Evolutionary conservation across 2,329 filamentous ascomycete species (phyloP).

Genomic region (Dactylellina drechsleri): DNA sequence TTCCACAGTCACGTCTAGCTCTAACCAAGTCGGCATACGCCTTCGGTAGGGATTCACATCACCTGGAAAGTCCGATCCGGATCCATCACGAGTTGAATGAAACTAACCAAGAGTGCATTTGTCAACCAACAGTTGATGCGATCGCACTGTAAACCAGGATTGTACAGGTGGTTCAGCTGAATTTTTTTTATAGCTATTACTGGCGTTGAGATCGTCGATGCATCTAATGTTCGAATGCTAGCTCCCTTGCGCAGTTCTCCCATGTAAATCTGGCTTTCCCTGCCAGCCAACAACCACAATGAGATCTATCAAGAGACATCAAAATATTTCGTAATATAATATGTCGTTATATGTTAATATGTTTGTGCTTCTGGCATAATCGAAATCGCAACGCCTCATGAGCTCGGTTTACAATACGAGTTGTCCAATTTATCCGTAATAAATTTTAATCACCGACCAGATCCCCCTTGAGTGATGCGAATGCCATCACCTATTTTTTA

Average conservation of each 20-base stretch:
- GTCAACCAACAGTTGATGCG: too few species aligned
- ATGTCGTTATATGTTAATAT: not conserved
- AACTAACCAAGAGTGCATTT: too few species aligned
- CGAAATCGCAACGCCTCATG: not conserved
- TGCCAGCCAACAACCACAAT: too few species aligned
- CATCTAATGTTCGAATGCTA: not conserved
- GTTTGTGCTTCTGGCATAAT: not conserved
- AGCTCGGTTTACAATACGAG: not conserved
- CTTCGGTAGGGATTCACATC: conserved; percentile 8
- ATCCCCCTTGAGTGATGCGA: conserved; percentile 1
- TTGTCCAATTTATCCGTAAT: conserved; percentile 8
- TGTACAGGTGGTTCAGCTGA: not conserved
- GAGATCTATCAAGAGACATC: too few species aligned
- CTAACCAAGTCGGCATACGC: not conserved
- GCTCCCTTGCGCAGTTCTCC: not conserved
- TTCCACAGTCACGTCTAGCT: not conserved
- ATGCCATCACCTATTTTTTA: conserved; percentile 5
- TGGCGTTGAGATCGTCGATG: not conserved
- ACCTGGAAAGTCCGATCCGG: conserved; percentile 4
- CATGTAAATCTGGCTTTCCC: too few species aligned
- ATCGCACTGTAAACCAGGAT: too few species aligned
- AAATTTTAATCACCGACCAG: not conserved
- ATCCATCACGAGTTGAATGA: conserved; percentile 1
- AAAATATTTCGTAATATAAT: too few species aligned
- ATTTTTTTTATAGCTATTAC: not conserved